Percentiles rank a stretch among this genome's conserved stretches.
These are phyloP conservation scores for Alternaria longipes DNA, from an alignment of 2,329 filamentous ascomycete species.

Conservation along the genomic window DNA sequence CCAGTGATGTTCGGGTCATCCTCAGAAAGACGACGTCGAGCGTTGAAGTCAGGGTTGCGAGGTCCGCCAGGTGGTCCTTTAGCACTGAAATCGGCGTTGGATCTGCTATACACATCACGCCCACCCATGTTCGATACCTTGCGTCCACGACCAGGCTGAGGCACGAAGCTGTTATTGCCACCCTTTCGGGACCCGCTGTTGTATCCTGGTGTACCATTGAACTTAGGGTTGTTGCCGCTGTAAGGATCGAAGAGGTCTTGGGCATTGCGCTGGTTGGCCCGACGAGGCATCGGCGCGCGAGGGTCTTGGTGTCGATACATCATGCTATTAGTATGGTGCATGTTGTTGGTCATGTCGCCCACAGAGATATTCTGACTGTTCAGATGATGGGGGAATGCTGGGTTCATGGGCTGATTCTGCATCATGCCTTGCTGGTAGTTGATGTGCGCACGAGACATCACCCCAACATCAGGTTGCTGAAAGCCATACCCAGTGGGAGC, in stretches of 20 bases:
- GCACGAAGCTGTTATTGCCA: conserved; percentile 21
- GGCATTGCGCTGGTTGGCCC: conserved; percentile 24
- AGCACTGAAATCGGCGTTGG: conserved; percentile 19
- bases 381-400: conserved; percentile 24
- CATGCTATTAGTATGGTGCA: conserved; percentile 23
- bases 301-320: conserved; percentile 18
- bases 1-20: conserved; percentile 29
- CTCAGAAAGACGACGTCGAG: conserved; percentile 12
- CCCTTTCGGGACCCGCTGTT: conserved; percentile 25
- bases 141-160: conserved; percentile 25
- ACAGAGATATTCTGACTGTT: conserved; percentile 26
- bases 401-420: conserved; percentile 21
- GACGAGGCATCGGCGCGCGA: conserved; percentile 12
- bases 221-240: conserved; percentile 24
- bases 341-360: conserved; percentile 42
- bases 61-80: conserved; percentile 2
- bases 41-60: conserved; percentile 7
- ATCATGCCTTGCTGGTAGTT: conserved; percentile 16
- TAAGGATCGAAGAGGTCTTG: conserved; percentile 18
- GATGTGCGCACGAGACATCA: conserved; percentile 24
- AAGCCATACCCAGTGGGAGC: conserved; percentile 19
- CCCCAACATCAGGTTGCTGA: conserved; percentile 22
- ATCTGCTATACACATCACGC: conserved; percentile 21
- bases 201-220: conserved; percentile 21
- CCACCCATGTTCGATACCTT: conserved; percentile 31